A percentile compares a stretch with the other conserved stretches of the same genome.
These are phyloP conservation scores for Niveomyces coronatus DNA, from an alignment of 2,329 filamentous ascomycete genomes.

Conservation along the genomic window DNA sequence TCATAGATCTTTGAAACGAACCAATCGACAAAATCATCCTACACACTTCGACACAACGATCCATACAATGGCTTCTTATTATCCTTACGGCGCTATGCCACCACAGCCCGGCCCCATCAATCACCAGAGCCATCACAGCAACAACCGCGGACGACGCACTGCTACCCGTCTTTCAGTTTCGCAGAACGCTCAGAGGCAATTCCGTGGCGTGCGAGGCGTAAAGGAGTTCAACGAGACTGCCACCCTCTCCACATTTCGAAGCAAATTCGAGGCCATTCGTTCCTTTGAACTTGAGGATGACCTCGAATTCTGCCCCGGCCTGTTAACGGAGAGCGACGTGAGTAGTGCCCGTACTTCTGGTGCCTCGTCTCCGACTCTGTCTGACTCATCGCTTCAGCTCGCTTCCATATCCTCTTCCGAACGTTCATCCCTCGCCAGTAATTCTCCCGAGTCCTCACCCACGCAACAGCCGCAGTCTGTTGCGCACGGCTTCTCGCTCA, in stretches of 20 bases:
- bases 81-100: slow-evolving; percentile 50
- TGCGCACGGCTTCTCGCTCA: slow-evolving; percentile 65
- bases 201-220: slow-evolving; percentile 73
- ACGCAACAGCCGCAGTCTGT: slow-evolving; percentile 77
- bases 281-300: slow-evolving; percentile 96
- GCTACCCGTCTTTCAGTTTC: slow-evolving; percentile 69
- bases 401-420: slow-evolving; percentile 93
- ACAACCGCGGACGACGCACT: slow-evolving; percentile 77
- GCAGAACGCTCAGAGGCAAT: slow-evolving; percentile 79
- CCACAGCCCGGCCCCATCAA: slow-evolving; percentile 49
- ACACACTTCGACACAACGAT: slow-evolving; percentile 18
- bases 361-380: slow-evolving; percentile 13
- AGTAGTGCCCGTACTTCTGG: slow-evolving; percentile 26
- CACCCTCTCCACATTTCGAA: slow-evolving; percentile 67
- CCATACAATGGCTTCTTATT: slow-evolving; percentile 50
- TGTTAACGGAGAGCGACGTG: slow-evolving; percentile 92
- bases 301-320: slow-evolving; percentile 85
- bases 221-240: slow-evolving; percentile 78
- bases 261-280: slow-evolving; percentile 79
- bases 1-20: neutral
- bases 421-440: slow-evolving; percentile 87
- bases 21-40: neutral
- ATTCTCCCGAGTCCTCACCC: slow-evolving; percentile 84
- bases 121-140: slow-evolving; percentile 64
- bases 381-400: slow-evolving; percentile 47